Evolutionary conservation across 2,329 filamentous ascomycete genomes (phyloP), one percentile per base, ranked within the genome.

Genomic region (Trichophyton mentagrophytes): DNA sequence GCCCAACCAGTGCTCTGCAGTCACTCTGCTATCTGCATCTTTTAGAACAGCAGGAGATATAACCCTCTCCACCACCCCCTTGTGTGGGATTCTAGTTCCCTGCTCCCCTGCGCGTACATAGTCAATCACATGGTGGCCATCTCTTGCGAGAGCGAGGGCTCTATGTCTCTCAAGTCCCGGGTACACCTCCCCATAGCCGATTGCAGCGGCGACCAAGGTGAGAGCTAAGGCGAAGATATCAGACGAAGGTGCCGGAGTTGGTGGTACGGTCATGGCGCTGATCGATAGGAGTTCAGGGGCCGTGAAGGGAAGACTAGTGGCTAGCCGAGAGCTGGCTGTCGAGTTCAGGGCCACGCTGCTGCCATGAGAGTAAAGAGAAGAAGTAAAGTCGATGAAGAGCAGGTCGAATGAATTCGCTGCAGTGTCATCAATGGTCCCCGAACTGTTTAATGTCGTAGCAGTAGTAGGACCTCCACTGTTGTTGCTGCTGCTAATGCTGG

Each of bases 211-310:
- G 17, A 78, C 69, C 5, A 78, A 66, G 4, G 75, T 78, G 11
- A 77, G 71, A 4, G 75, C 76, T 2, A 78, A 69, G 0, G 76
- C 77, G 61, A 78, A 78, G 1, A 78, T 71, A 62, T 78, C 76
- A 8, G 75, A 75, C 1, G 73, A 69, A 1, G 72, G 68, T 0
- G 74, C 75, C 3, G 74, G 71, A 0, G 68, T 67, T 11, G 67
- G 69, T 1, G 70, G 68, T 1, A 74, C 71, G 3, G 66, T 25
- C 3, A 65, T 61, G 8, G 67, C 65, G 11, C 69, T 64, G 2
- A 74, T 60, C 0, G 67, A 70, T 15, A 78, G 70, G 4, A 78
- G 67, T 59, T 78, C 76, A 0, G 76, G 76, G 3, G 76, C 76
- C 1, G 76, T 73, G 58, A 77, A 78, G 1, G 75, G 75, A 1